Conservation (phyloP, 1,284 basidiomycete species). For the Tilletia indica region DNA sequence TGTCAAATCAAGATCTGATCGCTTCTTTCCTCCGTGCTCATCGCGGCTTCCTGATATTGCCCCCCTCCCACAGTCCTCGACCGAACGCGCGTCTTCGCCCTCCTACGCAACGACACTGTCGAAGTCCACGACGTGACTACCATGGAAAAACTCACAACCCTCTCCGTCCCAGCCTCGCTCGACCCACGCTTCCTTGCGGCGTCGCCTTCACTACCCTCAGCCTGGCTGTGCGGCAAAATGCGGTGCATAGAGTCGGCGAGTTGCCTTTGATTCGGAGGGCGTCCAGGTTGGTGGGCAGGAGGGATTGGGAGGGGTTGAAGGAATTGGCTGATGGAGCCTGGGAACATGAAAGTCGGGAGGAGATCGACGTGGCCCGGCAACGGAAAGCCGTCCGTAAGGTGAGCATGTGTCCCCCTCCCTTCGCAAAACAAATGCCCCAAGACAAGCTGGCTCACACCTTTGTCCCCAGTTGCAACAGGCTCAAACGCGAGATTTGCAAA, state of each 20-base stretch:
- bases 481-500: conserved; percentile 3
- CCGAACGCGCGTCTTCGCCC: conserved; percentile 35
- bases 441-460: not conserved
- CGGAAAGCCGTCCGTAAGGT: not conserved
- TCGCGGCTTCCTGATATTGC: not conserved
- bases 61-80: conserved; percentile 20
- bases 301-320: conserved; percentile 17
- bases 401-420: not conserved
- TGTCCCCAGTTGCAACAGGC: conserved; percentile 23
- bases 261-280: conserved; percentile 9
- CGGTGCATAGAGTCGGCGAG: conserved; percentile 22
- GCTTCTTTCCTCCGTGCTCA: not conserved
- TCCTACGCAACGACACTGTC: conserved; percentile 50
- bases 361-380: not conserved
- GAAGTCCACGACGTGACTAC: conserved; percentile 40
- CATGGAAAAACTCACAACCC: conserved; percentile 31
- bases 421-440: no score
- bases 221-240: conserved; percentile 21
- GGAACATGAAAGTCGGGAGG: conserved; percentile 6
- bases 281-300: conserved; percentile 16
- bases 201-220: conserved; percentile 3
- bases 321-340: conserved; percentile 21
- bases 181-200: conserved; percentile 41
- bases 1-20: not conserved
- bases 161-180: conserved; percentile 35